Percentiles rank a stretch among this genome's conserved stretches.
Conservation (phyloP, 192 early-diverging fungal species). For the Podila verticillata region DNA sequence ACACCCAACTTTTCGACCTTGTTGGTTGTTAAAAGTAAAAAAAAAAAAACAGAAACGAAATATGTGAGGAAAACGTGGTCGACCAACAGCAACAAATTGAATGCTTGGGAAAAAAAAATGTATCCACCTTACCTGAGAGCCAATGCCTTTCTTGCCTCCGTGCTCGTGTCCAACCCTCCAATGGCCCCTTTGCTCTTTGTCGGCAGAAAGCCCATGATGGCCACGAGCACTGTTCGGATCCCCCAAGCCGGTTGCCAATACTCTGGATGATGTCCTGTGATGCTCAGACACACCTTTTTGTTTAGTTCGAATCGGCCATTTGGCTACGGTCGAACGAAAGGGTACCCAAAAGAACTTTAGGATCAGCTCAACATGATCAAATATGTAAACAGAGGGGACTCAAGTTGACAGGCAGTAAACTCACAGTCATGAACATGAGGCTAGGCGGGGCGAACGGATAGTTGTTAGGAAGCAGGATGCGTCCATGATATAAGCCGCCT, state of each 20-base stretch:
- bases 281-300: slow-evolving; percentile 95
- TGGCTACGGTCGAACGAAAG: no score
- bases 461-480: slow-evolving; percentile 89
- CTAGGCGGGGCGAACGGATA: slow-evolving; percentile 96
- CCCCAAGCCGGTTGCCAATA: slow-evolving; percentile 98
- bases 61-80: neutral
- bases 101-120: no score
- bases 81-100: no score
- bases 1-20: slow-evolving; percentile 54
- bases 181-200: slow-evolving; percentile 85
- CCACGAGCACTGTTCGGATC: slow-evolving; percentile 90
- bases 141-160: slow-evolving; percentile 67
- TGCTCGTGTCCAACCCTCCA: slow-evolving; percentile 77
- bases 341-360: no score
- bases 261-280: slow-evolving; percentile 94
- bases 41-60: neutral
- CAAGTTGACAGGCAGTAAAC: neutral
- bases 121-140: slow-evolving; percentile 62
- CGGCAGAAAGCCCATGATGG: slow-evolving; percentile 91
- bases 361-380: no score
- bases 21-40: neutral
- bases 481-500: slow-evolving; percentile 89
- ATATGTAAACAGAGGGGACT: no score
- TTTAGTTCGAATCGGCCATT: slow-evolving; percentile 93
- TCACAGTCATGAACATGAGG: slow-evolving; percentile 78